Evolutionary conservation across 305 asterid genomes (phyloP).

Genomic region (Fraxinus sp.): DNA sequence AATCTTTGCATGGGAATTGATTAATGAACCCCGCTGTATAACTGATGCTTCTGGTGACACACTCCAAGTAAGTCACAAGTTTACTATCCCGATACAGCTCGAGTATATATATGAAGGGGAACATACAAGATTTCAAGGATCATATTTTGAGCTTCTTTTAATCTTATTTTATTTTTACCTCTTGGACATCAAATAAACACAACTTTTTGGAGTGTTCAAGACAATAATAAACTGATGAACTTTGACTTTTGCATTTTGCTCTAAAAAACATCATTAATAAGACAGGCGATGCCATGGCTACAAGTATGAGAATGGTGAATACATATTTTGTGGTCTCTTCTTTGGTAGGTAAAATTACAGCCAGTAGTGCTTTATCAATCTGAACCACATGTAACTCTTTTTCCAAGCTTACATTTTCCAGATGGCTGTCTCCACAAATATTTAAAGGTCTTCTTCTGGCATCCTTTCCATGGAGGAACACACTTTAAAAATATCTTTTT

Average conservation of each 20-base stretch:
- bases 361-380: background rate
- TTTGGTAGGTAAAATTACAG: background rate
- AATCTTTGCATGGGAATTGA: conserved; percentile 55
- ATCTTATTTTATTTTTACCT: conserved; percentile 1
- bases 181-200: conserved; percentile 1
- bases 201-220: background rate
- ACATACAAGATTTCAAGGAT: background rate
- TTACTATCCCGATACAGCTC: conserved; percentile 8
- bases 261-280: background rate
- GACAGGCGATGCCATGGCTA: background rate
- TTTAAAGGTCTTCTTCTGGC: background rate
- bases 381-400: background rate
- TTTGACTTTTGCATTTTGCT: background rate
- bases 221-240: background rate
- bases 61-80: conserved; percentile 64
- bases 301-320: background rate
- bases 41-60: conserved; percentile 95
- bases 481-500: background rate
- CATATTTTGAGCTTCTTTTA: conserved; percentile 4
- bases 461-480: background rate
- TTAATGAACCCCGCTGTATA: conserved; percentile 70
- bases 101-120: background rate
- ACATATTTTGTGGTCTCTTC: background rate
- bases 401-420: background rate
- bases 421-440: background rate